Conservation (phyloP, 2,329 filamentous ascomycete genomes). For the Coniochaeta sp. region DNA sequence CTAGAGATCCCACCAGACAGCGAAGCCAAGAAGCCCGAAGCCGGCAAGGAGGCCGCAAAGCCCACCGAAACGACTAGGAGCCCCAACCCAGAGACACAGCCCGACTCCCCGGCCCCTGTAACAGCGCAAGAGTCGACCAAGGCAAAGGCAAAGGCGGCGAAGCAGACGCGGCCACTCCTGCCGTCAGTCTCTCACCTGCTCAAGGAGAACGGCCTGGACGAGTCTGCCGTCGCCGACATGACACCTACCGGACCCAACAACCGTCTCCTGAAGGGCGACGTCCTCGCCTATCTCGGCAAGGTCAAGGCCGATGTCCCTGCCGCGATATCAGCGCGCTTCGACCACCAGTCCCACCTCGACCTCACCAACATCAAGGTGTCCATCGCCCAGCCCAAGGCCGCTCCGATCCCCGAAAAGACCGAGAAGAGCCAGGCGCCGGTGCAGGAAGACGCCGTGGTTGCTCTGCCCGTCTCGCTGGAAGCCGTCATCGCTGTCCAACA, state of each 20-base stretch:
- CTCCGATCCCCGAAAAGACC: conserved; percentile 17
- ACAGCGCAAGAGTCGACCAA: conserved; percentile 30
- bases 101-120: conserved; percentile 8
- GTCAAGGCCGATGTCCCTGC: conserved; percentile 67
- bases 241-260: conserved; percentile 81
- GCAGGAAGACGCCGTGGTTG: conserved; percentile 48
- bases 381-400: conserved; percentile 36
- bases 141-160: conserved; percentile 41
- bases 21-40: conserved; percentile 29
- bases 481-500: conserved; percentile 75
- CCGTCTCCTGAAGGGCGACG: conserved; percentile 88
- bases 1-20: conserved; percentile 71
- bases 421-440: conserved; percentile 32
- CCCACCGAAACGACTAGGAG: conserved; percentile 15
- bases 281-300: conserved; percentile 79
- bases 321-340: conserved; percentile 61
- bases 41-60: conserved; percentile 18
- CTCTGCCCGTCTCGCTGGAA: conserved; percentile 69
- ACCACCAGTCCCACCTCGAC: conserved; percentile 76
- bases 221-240: conserved; percentile 72
- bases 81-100: conserved; percentile 9
- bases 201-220: conserved; percentile 68
- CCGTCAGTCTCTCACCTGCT: conserved; percentile 82
- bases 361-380: conserved; percentile 75
- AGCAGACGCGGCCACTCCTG: conserved; percentile 64